These are phyloP conservation scores for Reticulascus tulasneorum DNA, from an alignment of 2,329 filamentous ascomycete genomes.

Conservation along the genomic window DNA sequence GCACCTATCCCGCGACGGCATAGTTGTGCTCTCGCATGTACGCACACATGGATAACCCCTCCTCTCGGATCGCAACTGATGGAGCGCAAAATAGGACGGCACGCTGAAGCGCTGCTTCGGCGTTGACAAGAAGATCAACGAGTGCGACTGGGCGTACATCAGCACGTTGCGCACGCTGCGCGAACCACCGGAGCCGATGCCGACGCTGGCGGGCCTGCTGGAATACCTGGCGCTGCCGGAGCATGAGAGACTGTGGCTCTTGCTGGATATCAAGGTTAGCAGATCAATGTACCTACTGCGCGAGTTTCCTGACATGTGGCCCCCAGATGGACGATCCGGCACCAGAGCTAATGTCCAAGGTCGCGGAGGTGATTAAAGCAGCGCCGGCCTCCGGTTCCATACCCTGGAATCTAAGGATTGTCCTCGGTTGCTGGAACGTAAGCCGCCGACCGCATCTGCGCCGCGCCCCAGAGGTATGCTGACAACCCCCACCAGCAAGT, in stretches of 20 bases:
- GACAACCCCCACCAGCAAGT: slow-evolving; percentile 25
- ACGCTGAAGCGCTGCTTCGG: slow-evolving; percentile 80
- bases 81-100: slow-evolving; percentile 53
- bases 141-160: slow-evolving; percentile 74
- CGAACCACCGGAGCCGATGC: slow-evolving; percentile 67
- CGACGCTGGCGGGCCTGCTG: slow-evolving; percentile 70
- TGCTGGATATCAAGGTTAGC: slow-evolving; percentile 82
- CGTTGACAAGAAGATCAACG: slow-evolving; percentile 63
- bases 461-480: slow-evolving; percentile 4
- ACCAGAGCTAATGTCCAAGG: slow-evolving; percentile 64
- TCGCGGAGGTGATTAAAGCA: slow-evolving; percentile 59
- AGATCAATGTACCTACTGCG: not conserved
- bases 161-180: slow-evolving; percentile 62
- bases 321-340: slow-evolving; percentile 64
- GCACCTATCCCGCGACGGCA: slow-evolving; percentile 75
- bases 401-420: slow-evolving; percentile 69
- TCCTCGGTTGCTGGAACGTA: slow-evolving; percentile 81
- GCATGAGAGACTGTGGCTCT: slow-evolving; percentile 67
- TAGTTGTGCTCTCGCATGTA: slow-evolving; percentile 83
- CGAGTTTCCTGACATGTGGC: not conserved
- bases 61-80: not conserved
- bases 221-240: slow-evolving; percentile 64
- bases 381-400: slow-evolving; percentile 38
- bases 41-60: slow-evolving; percentile 22
- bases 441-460: slow-evolving; percentile 11